Percentiles rank a stretch among this genome's conserved stretches.
Conservation (phyloP, 2,329 filamentous ascomycete genomes). For the Ophiocordyceps robertsii region DNA sequence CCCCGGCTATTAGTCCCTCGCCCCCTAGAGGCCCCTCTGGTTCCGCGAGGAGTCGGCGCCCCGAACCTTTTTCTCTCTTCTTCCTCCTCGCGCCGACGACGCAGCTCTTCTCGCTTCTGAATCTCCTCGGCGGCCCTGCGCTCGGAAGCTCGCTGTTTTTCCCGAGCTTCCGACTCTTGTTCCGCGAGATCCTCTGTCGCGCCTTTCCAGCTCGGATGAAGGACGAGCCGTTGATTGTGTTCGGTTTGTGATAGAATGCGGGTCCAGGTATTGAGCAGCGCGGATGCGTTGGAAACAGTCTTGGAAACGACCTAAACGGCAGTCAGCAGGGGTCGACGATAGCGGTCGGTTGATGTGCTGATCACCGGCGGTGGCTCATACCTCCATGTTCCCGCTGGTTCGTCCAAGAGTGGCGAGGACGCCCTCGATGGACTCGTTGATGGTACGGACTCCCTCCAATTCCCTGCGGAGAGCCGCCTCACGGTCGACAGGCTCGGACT, state of each 20-base stretch:
- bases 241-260: conserved; percentile 93
- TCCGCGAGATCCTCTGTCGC: conserved; percentile 77
- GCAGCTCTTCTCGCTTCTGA: conserved; percentile 56
- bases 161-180: conserved; percentile 64
- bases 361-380: conserved; percentile 17
- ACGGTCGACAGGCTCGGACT: conserved; percentile 41
- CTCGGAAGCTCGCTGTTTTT: conserved; percentile 65
- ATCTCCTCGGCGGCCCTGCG: conserved; percentile 67
- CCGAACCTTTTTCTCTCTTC: conserved; percentile 25
- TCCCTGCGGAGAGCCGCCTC: conserved; percentile 67
- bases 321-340: background rate
- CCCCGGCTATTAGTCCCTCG: conserved; percentile 18
- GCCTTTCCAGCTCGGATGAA: conserved; percentile 83
- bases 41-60: conserved; percentile 13
- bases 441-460: conserved; percentile 67
- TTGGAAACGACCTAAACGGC: conserved; percentile 59
- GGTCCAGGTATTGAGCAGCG: conserved; percentile 88
- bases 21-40: conserved; percentile 11
- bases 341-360: background rate
- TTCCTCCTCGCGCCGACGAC: conserved; percentile 50
- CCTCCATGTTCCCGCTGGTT: conserved; percentile 66
- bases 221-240: conserved; percentile 84
- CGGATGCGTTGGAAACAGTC: conserved; percentile 78
- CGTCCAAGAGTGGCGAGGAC: conserved; percentile 59
- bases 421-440: conserved; percentile 79